Conservation (phyloP, 192 early-diverging fungal species). For the Globomyces pollinis-pini region DNA sequence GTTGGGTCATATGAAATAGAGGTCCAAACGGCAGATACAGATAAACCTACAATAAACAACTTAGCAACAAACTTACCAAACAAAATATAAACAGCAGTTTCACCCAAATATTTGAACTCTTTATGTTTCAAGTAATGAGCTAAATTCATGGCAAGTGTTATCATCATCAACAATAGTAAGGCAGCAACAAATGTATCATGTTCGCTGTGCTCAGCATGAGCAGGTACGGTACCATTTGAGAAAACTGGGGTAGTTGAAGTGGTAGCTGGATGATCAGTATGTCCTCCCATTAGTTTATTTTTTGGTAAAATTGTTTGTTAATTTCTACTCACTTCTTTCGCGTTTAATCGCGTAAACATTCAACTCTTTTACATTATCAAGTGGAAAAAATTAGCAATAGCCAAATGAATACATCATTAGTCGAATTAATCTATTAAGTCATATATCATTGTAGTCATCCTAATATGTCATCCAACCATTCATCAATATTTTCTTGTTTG, state of each 20-base stretch:
- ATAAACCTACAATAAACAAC: slow-evolving; percentile 30
- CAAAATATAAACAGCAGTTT: slow-evolving; percentile 44
- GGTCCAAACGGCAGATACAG: slow-evolving; percentile 43
- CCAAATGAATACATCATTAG: no score
- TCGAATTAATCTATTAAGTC: neutral
- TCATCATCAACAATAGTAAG: slow-evolving; percentile 43
- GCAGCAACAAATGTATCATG: slow-evolving; percentile 16
- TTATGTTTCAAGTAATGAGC: slow-evolving; percentile 41
- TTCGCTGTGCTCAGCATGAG: neutral
- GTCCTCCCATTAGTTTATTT: no score
- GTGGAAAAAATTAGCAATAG: no score
- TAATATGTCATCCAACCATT: neutral
- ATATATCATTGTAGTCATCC: neutral
- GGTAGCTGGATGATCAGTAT: neutral
- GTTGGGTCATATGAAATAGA: slow-evolving; percentile 34
- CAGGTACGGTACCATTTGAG: neutral
- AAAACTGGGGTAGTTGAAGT: neutral
- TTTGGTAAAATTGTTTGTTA: no score
- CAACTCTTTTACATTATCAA: no score
- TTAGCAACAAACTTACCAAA: slow-evolving; percentile 32
- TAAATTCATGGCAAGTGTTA: slow-evolving; percentile 44
- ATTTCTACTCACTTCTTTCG: neutral
- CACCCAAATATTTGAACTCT: slow-evolving; percentile 49
- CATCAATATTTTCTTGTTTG: neutral
- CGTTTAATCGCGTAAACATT: neutral